Evolutionary conservation across 352 stramenopile genomes (phyloP), one percentile per base, ranked within the genome.

Genomic region (Globisporangium heterothallicum): DNA sequence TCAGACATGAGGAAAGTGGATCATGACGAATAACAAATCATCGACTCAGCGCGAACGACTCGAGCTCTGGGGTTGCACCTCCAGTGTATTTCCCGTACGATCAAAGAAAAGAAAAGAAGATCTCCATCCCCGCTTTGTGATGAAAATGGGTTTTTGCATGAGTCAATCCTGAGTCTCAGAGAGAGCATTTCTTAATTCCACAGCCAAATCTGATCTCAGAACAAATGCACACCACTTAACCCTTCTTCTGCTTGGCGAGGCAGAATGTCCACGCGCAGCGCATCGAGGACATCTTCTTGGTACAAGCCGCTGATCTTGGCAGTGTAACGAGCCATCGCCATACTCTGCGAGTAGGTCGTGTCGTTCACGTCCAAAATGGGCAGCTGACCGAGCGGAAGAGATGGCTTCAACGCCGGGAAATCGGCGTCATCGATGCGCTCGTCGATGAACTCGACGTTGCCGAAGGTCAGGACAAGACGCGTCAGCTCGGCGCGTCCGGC

Each of bases 391-490:
- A 84, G 56, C 13, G 74, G 70, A 9, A 75, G 45, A 42, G 36
- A 64, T 16, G 61, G 42, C 56, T 82, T 78, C 18, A 76, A 32
- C n/a, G 54, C 61, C 6, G 38, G 16, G 41, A 78, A 78, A 18
- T 82, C 45, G 6, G 36, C 36, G 25, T 36, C 6, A 4, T 42
- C 22, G 21, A 84, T 41, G 16, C 69, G 65, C 1, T 66, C 21
- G 35, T 80, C 60, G 24, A 54, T 59, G 49, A 83, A 83, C 13
- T 49, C 13, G 35, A 85, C 22, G 34, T 36, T 46, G n/a, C 62
- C 70, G 52, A 68, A 78, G 24, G 52, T 38, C 53, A 84, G 58
- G 34, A 66, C 30, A n/a, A 90, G 53, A 16, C 82, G 76, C 18
- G 70, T 18, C 22, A 78, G 30, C 64, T 90, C 78, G 6, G 46